phyloP scores from a whole-genome alignment of 768 basidiomycete genomes.

The Thelephora aurantiotincta region DNA sequence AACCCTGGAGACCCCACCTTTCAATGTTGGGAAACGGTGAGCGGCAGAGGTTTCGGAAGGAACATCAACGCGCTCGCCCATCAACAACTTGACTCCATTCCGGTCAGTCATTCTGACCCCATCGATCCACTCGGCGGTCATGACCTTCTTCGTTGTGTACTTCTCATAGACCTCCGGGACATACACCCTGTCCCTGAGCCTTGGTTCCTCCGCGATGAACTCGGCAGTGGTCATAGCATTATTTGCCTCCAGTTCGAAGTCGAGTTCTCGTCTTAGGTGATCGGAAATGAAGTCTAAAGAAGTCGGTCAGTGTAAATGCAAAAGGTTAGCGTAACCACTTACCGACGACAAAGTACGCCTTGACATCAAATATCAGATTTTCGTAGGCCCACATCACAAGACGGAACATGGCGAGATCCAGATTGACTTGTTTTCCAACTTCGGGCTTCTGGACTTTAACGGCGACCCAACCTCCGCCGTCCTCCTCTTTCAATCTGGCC shows the following conservation, averaged over 20 bases:
- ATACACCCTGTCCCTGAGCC: constrained; percentile 54
- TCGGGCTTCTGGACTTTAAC: constrained; percentile 91
- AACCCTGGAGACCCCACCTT: constrained; percentile 46
- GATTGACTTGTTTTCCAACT: constrained; percentile 75
- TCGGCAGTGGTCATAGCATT: constrained; percentile 62
- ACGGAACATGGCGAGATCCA: constrained; percentile 63
- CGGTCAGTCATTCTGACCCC: constrained; percentile 61
- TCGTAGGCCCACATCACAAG: constrained; percentile 70
- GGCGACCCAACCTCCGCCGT: constrained; percentile 51
- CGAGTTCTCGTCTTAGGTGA: constrained; percentile 73
- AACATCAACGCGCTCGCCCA: constrained; percentile 31
- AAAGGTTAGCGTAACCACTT: constrained; percentile 12
- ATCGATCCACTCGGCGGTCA: constrained; percentile 79
- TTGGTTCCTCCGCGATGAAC: constrained; percentile 57
- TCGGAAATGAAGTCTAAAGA: constrained; percentile 62
- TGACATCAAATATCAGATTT: constrained; percentile 72
- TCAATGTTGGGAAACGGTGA: constrained; percentile 17
- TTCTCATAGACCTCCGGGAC: constrained; percentile 66
- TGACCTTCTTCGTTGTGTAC: constrained; percentile 61
- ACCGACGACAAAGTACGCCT: constrained; percentile 72
- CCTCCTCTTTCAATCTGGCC: constrained; percentile 36
- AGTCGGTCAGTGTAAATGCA: not conserved
- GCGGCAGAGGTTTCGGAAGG: not conserved
- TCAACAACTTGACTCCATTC: constrained; percentile 36
- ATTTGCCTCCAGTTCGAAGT: constrained; percentile 66